Evolutionary conservation across 2,329 filamentous ascomycete genomes (phyloP).

Genomic region (Aspergillus versicolor): DNA sequence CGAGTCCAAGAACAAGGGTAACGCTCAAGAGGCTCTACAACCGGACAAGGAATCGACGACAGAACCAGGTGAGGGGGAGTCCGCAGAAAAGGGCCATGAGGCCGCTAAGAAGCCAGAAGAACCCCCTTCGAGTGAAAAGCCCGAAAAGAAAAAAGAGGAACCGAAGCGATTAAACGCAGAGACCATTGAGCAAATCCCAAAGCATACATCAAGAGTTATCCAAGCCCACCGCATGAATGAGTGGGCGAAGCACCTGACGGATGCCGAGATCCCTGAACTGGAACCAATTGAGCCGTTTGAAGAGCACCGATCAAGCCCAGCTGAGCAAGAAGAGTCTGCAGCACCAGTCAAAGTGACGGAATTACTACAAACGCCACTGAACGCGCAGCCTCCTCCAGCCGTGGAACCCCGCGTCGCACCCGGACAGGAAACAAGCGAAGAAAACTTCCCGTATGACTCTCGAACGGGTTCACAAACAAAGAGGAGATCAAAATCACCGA

Average conservation of each 20-base stretch:
- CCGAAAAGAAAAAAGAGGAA: conserved; percentile 23
- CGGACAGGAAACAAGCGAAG: conserved; percentile 16
- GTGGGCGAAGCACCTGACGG: conserved; percentile 86
- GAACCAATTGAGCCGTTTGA: conserved; percentile 47
- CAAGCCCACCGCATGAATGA: conserved; percentile 88
- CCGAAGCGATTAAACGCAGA: conserved; percentile 31
- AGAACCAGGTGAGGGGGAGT: not conserved
- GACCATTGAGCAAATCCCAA: conserved; percentile 60
- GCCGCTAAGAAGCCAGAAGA: not conserved
- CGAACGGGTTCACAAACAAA: conserved; percentile 9
- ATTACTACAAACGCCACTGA: conserved; percentile 63
- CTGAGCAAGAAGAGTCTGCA: conserved; percentile 49
- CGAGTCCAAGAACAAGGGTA: not conserved
- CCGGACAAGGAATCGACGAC: not conserved
- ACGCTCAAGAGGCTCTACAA: not conserved
- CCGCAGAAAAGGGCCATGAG: not conserved
- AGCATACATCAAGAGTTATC: conserved; percentile 72
- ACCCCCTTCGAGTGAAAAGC: conserved; percentile 5
- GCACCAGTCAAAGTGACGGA: conserved; percentile 65
- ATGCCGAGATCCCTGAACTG: conserved; percentile 70
- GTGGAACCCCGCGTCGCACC: conserved; percentile 17
- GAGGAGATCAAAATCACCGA: conserved; percentile 9
- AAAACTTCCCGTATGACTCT: conserved; percentile 17
- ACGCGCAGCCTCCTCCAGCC: conserved; percentile 47
- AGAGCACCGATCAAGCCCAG: conserved; percentile 32